Base-by-base conservation (phyloP, 2,329 filamentous ascomycete genomes). In the Sarocladium strictum region DNA sequence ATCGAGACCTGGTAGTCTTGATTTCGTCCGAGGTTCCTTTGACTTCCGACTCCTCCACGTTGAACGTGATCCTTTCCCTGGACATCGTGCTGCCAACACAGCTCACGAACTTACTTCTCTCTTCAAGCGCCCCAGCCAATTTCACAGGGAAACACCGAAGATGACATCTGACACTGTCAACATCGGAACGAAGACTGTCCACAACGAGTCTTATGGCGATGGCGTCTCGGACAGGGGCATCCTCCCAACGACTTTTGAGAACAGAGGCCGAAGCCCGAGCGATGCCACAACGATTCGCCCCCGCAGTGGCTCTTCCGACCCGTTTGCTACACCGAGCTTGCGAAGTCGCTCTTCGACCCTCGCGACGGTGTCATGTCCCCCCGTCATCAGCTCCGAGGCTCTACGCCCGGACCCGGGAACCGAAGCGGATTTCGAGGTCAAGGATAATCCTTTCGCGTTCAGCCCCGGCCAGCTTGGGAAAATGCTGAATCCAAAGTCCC, bases 401-500 rank as follows among this genome's bases (percentile, higher is more conserved):
- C 72, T 89, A 9, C 76, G 73, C 45, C 84, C 87, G 1, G 87
- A 90, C 66, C 85, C 85, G 3, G 86, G 86, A 3, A 85, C 82
- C 0, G 86, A 90, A 68, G 75, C 70, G 5, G 86, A 89, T 60
- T 91, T 90, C 61, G 63, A 80, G 33, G 79, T 87, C 10, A 76
- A 85, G 50, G 75, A 86, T 60, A 90, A 89, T 64, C 84, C 80
- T 43, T 91, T 90, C 60, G 87, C 85, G 3, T 90, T 87, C 62
- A 81, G 84, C 1, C 57, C 85, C 1, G 87, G 87, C 4, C 86
- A 90, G 56, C 70, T 92, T 62, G 84, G 83, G 59, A 91, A 90
- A 68, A 71, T 91, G 21, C 74, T 89, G 55, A 90, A 90, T 58
- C 87, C 87, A 0, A 91, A 91, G 69, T 90, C 79, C 60, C 71